Evolutionary conservation across 176 grass and related monocot genomes (phyloP), one percentile per base, ranked within the genome.

Genomic region (Eleusine indica): DNA sequence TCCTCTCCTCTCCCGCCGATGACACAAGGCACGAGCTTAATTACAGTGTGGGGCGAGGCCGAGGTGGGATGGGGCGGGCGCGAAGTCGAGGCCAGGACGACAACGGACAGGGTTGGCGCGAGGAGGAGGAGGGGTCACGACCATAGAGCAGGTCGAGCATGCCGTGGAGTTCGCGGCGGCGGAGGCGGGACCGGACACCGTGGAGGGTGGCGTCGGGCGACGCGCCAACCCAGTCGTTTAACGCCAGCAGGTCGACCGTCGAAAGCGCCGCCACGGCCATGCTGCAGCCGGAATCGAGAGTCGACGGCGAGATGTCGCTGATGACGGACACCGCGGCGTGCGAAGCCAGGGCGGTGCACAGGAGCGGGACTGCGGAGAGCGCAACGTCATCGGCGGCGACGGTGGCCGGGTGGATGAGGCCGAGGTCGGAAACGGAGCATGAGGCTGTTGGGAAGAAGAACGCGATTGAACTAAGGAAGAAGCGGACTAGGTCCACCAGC

Each of bases 401-500:
- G 76, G 83, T 7, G 10, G 90, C 60, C 7, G 78, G 71, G 19
- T 81, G 86, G 3, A 97, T 77, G 83, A 84, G 28, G 68, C 86
- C 88, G 60, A 97, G 92, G 4, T 89, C 86, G 8, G 92, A 89
- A 61, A 94, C 75, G 30, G 86, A 83, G 69, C 81, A 84, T 0
- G 88, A 79, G 35, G 91, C 80, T 0, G 62, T 87, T 0, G 88
- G 44, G 0, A 86, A 89, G 88, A 97, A 88, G 58, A 92, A 68
- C 9, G 78, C 77, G 47, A 97, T 88, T 78, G 76, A 94, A 81
- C 89, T 73, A 1, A 94, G 81, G 81, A 94, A 85, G 92, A 97
- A 97, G 42, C 90, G 89, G 65, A 84, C 86, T 21, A 97, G 81
- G 73, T 94, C 94, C 84, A 94, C 92, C 68, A 78, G 83, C 8